Percentiles rank a stretch among this genome's conserved stretches.
Conservation (phyloP, 495 filamentous ascomycete genomes). For the Lindgomyces ingoldianus region DNA sequence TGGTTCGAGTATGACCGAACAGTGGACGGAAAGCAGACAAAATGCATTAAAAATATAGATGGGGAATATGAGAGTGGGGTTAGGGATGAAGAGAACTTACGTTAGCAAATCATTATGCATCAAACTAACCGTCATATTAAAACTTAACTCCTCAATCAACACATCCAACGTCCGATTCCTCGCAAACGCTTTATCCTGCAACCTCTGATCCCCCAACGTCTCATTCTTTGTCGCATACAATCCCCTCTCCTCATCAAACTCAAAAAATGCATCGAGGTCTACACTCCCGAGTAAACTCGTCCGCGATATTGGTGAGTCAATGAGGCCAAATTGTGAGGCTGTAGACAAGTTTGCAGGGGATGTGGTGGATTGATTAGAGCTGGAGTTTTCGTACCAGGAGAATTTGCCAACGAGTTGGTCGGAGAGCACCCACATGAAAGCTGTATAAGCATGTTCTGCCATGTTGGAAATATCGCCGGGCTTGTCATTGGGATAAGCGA, state of each 20-base stretch:
- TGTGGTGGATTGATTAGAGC: not conserved
- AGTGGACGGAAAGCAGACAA: not conserved
- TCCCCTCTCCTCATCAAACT: conserved; percentile 8
- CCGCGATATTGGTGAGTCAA: conserved; percentile 10
- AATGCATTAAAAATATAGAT: not conserved
- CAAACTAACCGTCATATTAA: conserved; percentile 19
- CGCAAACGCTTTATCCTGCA: conserved; percentile 16
- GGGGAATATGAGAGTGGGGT: not conserved
- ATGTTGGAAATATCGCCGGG: conserved; percentile 11
- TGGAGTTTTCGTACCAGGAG: conserved; percentile 8
- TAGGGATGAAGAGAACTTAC: conserved; percentile 3
- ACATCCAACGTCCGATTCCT: conserved; percentile 21
- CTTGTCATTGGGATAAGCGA: conserved; percentile 7
- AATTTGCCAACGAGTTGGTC: conserved; percentile 17
- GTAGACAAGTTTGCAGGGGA: not conserved
- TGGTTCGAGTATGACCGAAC: too few species aligned
- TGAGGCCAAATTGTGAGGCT: conserved; percentile 8
- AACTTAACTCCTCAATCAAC: conserved; percentile 24
- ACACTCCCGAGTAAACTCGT: conserved; percentile 12
- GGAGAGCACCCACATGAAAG: conserved; percentile 11
- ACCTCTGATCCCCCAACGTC: conserved; percentile 4
- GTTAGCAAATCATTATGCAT: conserved; percentile 12
- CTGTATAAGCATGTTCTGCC: conserved; percentile 23
- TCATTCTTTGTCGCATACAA: conserved; percentile 9
- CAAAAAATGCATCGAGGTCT: conserved; percentile 23